phyloP scores from a whole-genome alignment of 768 basidiomycete species.

The Xerocomellus chrysenteron region DNA sequence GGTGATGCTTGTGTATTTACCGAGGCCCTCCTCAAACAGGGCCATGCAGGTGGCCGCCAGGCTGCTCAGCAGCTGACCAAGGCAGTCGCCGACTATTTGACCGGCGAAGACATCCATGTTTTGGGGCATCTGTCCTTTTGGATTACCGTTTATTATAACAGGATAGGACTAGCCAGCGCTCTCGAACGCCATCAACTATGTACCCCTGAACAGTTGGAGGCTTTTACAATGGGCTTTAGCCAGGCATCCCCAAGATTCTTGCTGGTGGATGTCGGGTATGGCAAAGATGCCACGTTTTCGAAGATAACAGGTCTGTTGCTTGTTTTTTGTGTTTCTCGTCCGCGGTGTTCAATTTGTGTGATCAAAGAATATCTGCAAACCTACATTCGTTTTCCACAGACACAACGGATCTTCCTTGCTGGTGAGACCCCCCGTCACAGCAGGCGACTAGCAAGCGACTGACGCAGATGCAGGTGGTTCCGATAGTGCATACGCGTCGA shows the following conservation, averaged over 20 bases:
- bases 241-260: slow-evolving; percentile 71
- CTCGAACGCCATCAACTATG: slow-evolving; percentile 56
- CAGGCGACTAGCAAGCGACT: background rate
- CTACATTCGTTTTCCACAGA: slow-evolving; percentile 71
- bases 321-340: background rate
- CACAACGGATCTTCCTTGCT: slow-evolving; percentile 68
- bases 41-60: slow-evolving; percentile 61
- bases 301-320: slow-evolving; percentile 65
- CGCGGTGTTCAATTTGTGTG: background rate
- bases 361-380: slow-evolving; percentile 66
- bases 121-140: slow-evolving; percentile 71
- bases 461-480: slow-evolving; percentile 47
- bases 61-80: slow-evolving; percentile 66
- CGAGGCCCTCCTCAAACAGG: slow-evolving; percentile 56
- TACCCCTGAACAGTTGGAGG: slow-evolving; percentile 62
- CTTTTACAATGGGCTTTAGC: slow-evolving; percentile 71
- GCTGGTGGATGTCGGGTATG: slow-evolving; percentile 65
- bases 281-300: slow-evolving; percentile 57
- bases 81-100: slow-evolving; percentile 65
- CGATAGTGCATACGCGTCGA: slow-evolving; percentile 54
- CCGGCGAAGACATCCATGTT: slow-evolving; percentile 57
- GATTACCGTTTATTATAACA: slow-evolving; percentile 73
- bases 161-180: slow-evolving; percentile 48
- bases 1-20: slow-evolving; percentile 70
- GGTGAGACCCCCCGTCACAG: slow-evolving; percentile 39